Percentiles rank a stretch among this genome's conserved stretches.
These are phyloP conservation scores for Trichosanthes truncata DNA, from an alignment of 306 rosid species.

Conservation along the genomic window DNA sequence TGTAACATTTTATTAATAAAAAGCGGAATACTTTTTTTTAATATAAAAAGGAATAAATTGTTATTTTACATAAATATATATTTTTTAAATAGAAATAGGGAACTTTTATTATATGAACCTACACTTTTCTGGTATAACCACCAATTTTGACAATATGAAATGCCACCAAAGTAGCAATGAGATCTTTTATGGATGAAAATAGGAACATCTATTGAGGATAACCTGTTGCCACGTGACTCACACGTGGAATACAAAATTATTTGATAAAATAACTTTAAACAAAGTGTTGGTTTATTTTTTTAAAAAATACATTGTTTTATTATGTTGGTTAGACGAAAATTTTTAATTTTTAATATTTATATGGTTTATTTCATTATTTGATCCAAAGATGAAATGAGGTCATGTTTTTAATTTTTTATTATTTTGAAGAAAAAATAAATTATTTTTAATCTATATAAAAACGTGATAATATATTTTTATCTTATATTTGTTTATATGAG, in stretches of 20 bases:
- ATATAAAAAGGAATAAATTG: not conserved
- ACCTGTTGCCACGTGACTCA: not conserved
- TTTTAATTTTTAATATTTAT: not conserved
- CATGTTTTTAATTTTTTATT: not conserved
- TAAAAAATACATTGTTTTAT: not conserved
- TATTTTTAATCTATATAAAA: not conserved
- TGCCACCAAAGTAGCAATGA: not conserved
- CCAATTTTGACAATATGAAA: slow-evolving; percentile 3
- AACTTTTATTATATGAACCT: not conserved
- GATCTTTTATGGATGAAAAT: slow-evolving; percentile 3
- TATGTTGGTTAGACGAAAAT: not conserved
- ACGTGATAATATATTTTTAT: not conserved
- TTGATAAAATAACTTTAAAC: not conserved
- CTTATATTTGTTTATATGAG: not conserved
- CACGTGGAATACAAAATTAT: not conserved
- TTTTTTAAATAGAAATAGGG: not conserved
- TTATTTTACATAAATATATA: not conserved
- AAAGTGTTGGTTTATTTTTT: not conserved
- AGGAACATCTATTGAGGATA: slow-evolving; percentile 1
- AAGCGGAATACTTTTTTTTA: not conserved
- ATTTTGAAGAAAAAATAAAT: not conserved
- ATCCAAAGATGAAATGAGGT: not conserved
- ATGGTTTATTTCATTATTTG: not conserved
- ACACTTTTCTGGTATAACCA: not conserved
- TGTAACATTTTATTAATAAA: not conserved